A percentile compares a stretch with the other conserved stretches of the same genome.
Conservation (phyloP, 495 filamentous ascomycete species). For the Barbatosphaeria neglecta region DNA sequence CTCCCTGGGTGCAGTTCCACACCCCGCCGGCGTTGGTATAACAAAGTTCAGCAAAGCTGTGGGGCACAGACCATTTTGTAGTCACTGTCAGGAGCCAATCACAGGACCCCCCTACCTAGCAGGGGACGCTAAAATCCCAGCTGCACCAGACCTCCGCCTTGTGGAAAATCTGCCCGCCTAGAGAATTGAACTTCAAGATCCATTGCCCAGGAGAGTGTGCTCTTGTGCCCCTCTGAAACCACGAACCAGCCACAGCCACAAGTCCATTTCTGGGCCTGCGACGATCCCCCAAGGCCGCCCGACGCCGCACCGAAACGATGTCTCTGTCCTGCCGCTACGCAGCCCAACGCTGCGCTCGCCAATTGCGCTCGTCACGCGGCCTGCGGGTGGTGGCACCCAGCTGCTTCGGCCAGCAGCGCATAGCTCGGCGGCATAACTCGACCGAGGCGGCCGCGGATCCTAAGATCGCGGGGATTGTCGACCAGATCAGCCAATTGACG, state of each 20-base stretch:
- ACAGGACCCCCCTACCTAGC: not conserved
- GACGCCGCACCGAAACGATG: constrained; percentile 31
- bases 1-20: not conserved
- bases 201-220: not conserved
- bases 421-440: constrained; percentile 56
- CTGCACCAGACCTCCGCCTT: too few relatives aligned
- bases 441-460: constrained; percentile 62
- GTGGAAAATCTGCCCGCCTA: not conserved
- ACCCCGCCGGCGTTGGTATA: not conserved
- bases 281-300: not conserved
- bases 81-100: not conserved
- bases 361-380: constrained; percentile 29
- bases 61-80: not conserved
- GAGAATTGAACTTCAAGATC: too few relatives aligned
- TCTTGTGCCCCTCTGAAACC: not conserved
- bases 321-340: constrained; percentile 46
- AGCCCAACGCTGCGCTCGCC: constrained; percentile 47
- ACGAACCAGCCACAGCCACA: not conserved
- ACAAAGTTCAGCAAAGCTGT: not conserved
- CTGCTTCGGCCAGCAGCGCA: constrained; percentile 23
- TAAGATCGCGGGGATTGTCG: constrained; percentile 86
- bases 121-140: not conserved
- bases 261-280: not conserved
- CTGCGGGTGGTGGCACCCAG: constrained; percentile 28
- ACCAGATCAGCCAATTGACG: constrained; percentile 96